Percentiles rank a stretch among this genome's conserved stretches.
Conservation (phyloP, 805 yeast species). For the Starmerella apis region DNA sequence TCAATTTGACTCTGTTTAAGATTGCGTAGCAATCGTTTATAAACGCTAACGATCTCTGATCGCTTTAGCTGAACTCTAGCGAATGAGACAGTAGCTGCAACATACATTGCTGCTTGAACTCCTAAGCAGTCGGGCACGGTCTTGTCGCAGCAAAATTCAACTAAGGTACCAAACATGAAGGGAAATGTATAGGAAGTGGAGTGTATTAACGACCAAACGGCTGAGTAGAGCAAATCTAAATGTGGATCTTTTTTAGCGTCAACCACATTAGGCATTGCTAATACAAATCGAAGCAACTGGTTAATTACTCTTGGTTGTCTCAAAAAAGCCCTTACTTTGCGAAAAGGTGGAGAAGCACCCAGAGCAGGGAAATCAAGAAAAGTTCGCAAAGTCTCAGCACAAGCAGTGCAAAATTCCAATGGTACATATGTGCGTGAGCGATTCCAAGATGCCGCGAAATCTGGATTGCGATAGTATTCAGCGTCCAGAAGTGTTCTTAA, state of each 20-base stretch:
- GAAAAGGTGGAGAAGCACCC: background rate
- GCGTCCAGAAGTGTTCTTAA: background rate
- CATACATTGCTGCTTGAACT: slow-evolving; percentile 7
- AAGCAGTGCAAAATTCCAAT: background rate
- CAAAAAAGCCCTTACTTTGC: background rate
- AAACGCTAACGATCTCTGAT: background rate
- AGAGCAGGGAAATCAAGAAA: background rate
- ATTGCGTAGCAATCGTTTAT: background rate
- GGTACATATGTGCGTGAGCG: background rate
- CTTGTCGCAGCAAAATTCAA: slow-evolving; percentile 2
- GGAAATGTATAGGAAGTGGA: slow-evolving; percentile 12
- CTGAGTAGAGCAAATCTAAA: slow-evolving; percentile 5
- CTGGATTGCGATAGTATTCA: slow-evolving; percentile 1
- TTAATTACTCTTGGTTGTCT: background rate
- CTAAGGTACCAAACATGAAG: background rate
- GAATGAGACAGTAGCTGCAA: background rate
- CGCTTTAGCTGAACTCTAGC: background rate
- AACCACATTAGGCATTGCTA: background rate
- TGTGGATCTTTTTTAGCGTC: background rate
- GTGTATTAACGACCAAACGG: slow-evolving; percentile 13
- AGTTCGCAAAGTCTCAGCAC: background rate
- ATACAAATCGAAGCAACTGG: background rate
- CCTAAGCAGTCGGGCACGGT: slow-evolving; percentile 1
- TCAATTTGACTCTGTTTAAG: background rate
- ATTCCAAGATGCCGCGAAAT: background rate